These are phyloP conservation scores for Melampsora americana DNA, from an alignment of 1,284 basidiomycete species.

Conservation along the genomic window DNA sequence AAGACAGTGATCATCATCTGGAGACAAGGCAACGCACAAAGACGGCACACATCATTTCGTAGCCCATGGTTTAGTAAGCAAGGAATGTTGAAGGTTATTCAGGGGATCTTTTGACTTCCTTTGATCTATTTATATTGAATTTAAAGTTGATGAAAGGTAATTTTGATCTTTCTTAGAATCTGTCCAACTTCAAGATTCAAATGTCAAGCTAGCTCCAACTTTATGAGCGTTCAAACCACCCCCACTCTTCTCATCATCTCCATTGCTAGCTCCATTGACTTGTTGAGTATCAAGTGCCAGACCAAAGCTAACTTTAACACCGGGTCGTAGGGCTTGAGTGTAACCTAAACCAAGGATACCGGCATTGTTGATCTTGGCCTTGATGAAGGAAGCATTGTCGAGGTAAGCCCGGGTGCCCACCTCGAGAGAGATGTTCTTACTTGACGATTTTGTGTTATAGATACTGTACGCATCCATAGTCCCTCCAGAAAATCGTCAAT, in stretches of 20 bases:
- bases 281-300: conserved; percentile 85
- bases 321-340: conserved; percentile 86
- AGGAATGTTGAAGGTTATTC: no score
- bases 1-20: no score
- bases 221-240: conserved; percentile 59
- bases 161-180: no score
- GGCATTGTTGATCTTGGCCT: conserved; percentile 98
- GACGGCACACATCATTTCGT: no score
- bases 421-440: conserved; percentile 83
- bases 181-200: conserved; percentile 53
- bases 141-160: no score
- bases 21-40: no score
- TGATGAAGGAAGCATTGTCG: conserved; percentile 74
- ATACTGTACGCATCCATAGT: conserved; percentile 59
- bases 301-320: conserved; percentile 91
- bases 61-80: no score
- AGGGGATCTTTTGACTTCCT: no score
- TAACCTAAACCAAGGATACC: conserved; percentile 86
- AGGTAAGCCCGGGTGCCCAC: conserved; percentile 85
- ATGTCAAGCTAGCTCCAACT: conserved; percentile 61
- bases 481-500: neutral
- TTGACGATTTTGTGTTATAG: conserved; percentile 85
- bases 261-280: conserved; percentile 61
- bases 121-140: no score
- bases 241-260: conserved; percentile 39